Conservation (phyloP, 2,329 filamentous ascomycete species). For the Nigrospora sphaerica region DNA sequence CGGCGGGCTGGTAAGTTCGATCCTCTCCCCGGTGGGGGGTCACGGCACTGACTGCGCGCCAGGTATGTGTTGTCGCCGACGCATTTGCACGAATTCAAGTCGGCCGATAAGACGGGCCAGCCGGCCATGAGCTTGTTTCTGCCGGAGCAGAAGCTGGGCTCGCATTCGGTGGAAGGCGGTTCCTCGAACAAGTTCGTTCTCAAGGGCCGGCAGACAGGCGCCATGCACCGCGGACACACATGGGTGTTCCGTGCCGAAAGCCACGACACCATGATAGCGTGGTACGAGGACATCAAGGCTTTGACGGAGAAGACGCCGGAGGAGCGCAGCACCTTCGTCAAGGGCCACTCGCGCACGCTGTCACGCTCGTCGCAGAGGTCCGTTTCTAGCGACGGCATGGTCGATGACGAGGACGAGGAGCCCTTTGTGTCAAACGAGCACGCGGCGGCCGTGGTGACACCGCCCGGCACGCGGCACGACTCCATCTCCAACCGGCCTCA, state of each 20-base stretch:
- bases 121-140: conserved; percentile 96
- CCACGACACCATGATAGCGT: conserved; percentile 93
- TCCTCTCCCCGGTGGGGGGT: background rate
- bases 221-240: conserved; percentile 76
- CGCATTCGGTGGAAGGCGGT: conserved; percentile 74
- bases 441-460: conserved; percentile 47
- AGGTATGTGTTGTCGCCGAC: conserved; percentile 96
- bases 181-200: conserved; percentile 97
- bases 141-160: conserved; percentile 90
- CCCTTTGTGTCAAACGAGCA: conserved; percentile 45
- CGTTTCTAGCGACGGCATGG: conserved; percentile 65
- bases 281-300: conserved; percentile 87
- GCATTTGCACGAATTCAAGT: conserved; percentile 97
- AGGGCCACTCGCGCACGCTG: conserved; percentile 69
- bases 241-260: conserved; percentile 68
- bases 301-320: conserved; percentile 85
- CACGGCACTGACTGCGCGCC: conserved; percentile 12
- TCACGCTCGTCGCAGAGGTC: conserved; percentile 60
- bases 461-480: conserved; percentile 41
- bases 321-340: conserved; percentile 81
- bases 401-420: conserved; percentile 68
- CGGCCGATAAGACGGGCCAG: conserved; percentile 84
- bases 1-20: conserved; percentile 73
- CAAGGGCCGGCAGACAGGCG: conserved; percentile 88
- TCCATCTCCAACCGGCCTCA: conserved; percentile 60